Base-by-base conservation (phyloP, 2,329 filamentous ascomycete genomes). In the Alternaria panax region DNA sequence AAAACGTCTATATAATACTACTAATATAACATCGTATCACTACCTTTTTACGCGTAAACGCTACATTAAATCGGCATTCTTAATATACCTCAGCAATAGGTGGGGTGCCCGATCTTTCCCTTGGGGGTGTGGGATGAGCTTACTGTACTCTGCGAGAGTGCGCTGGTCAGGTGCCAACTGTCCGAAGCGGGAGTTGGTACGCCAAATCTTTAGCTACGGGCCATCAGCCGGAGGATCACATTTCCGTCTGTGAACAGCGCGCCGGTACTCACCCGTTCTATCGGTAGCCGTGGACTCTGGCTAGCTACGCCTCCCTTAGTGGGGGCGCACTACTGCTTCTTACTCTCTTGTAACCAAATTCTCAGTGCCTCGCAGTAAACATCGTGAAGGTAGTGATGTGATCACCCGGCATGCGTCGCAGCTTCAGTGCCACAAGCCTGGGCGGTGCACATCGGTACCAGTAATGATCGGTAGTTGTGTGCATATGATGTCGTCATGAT, bases 121-220 rank as follows among this genome's bases (percentile, higher is more conserved):
- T n/a, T n/a, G n/a, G n/a, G n/a, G n/a, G n/a, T n/a, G n/a, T n/a
- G n/a, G n/a, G 28, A 34, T 36, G 30, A 36, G 22, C 45, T 48
- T 48, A 22, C 16, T 48, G 28, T 48, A 34, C 20, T 48, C 36
- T 30, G 30, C 30, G 30, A 28, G 22, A 34, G 30, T 48, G 45
- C 45, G 45, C 45, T 48, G 45, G 45, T n/a, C 45, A 48, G 22
- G 30, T 48, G 28, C 45, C 45, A 30, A 48, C 45, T 34, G 28
- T 48, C 45, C 36, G 36, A 24, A 36, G 45, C 28, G 45, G 45
- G 45, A 48, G 45, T 12, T 48, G 45, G 45, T 48, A 48, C 45
- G 30, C 45, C 45, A 34, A 25, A 34, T 7, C 16, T 32, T 36
- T 34, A 48, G 28, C 22, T 48, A n/a, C 20, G 45, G 30, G 45